A percentile compares a stretch with the other conserved stretches of the same genome.
Evolutionary conservation across 1,284 basidiomycete species (phyloP).

Genomic region (Ceratobasidium sp.): DNA sequence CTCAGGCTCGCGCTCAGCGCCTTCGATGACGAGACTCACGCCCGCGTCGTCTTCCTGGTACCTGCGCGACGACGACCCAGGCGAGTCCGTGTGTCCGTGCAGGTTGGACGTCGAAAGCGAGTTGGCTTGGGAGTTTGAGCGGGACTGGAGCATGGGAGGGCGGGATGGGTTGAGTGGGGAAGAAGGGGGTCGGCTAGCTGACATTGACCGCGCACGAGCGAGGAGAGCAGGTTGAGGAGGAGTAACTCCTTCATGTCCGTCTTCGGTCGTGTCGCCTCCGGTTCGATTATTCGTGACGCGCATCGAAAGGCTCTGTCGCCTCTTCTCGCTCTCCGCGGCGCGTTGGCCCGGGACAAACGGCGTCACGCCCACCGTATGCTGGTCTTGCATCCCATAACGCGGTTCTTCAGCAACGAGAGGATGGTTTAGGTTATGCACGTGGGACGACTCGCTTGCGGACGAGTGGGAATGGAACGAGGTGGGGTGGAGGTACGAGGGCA

Average conservation of each 20-base stretch:
- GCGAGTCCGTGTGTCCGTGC: neutral
- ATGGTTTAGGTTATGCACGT: too few species aligned
- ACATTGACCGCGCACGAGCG: neutral
- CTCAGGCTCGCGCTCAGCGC: neutral
- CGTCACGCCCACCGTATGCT: neutral
- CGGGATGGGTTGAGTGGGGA: neutral
- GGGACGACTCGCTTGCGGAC: neutral
- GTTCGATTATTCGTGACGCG: slow-evolving; percentile 13
- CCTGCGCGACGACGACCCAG: neutral
- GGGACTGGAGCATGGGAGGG: neutral
- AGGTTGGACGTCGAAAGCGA: neutral
- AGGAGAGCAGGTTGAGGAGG: slow-evolving; percentile 9
- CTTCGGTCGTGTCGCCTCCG: neutral
- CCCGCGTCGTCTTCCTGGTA: slow-evolving; percentile 41
- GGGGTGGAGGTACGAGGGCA: slow-evolving; percentile 29
- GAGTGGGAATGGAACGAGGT: slow-evolving; percentile 29
- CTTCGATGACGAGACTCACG: slow-evolving; percentile 27
- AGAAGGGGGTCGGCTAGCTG: neutral
- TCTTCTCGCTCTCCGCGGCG: slow-evolving; percentile 19
- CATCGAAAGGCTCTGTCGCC: slow-evolving; percentile 17
- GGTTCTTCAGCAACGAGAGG: neutral
- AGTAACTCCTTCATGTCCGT: neutral
- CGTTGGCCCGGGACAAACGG: slow-evolving; percentile 1
- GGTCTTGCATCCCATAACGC: neutral
- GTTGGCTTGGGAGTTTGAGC: slow-evolving; percentile 13